Conservation (phyloP, 2,329 filamentous ascomycete species). For the Knufia fluminis region DNA sequence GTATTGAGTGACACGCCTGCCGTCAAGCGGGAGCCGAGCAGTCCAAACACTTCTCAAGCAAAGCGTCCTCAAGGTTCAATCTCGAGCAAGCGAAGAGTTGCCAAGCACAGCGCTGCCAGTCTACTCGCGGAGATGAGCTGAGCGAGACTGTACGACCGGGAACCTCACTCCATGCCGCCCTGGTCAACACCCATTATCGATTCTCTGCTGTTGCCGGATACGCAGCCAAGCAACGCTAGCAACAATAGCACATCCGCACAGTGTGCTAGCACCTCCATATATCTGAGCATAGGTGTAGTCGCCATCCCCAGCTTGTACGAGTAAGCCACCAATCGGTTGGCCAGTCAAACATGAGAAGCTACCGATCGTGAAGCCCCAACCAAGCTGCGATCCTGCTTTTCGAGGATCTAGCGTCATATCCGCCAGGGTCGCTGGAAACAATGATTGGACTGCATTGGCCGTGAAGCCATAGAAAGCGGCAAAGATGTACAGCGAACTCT, state of each 20-base stretch:
- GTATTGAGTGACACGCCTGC: neutral
- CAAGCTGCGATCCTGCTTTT: slow-evolving; percentile 60
- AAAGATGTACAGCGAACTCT: slow-evolving; percentile 54
- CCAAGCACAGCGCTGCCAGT: slow-evolving; percentile 1
- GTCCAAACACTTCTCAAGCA: neutral
- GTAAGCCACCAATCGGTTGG: slow-evolving; percentile 57
- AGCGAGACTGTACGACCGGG: neutral
- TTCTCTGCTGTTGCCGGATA: neutral
- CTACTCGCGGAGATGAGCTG: slow-evolving; percentile 5
- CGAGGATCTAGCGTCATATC: slow-evolving; percentile 60
- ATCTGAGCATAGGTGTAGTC: slow-evolving; percentile 31
- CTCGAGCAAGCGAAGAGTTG: neutral
- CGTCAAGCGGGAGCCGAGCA: neutral
- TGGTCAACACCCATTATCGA: neutral
- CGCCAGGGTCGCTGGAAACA: slow-evolving; percentile 55
- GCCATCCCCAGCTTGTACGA: slow-evolving; percentile 43
- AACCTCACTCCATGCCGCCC: neutral
- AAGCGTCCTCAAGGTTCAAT: neutral
- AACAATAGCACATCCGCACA: slow-evolving; percentile 3
- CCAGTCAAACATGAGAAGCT: slow-evolving; percentile 58
- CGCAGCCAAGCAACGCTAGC: neutral
- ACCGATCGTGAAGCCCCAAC: slow-evolving; percentile 54
- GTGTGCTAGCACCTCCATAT: slow-evolving; percentile 4
- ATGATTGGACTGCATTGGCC: slow-evolving; percentile 56
- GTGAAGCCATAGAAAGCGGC: slow-evolving; percentile 58